phyloP scores from a whole-genome alignment of 2,329 filamentous ascomycete species.

The Claviceps pusilla region DNA sequence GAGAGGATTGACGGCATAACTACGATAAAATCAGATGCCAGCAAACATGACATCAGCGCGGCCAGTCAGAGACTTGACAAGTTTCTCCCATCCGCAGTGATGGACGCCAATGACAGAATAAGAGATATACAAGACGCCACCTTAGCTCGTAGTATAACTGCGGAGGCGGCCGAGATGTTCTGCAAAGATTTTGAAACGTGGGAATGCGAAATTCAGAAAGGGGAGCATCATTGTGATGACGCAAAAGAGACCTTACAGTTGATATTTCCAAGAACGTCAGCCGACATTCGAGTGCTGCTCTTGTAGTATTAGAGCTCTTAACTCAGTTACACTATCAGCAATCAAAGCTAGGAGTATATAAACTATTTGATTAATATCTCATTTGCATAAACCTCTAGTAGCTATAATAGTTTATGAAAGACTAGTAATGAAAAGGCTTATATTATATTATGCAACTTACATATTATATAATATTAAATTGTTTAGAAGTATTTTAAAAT shows the following conservation, averaged over 20 bases:
- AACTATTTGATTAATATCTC: too few species aligned
- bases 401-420: too few species aligned
- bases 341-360: too few species aligned
- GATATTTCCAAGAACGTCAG: slow-evolving; percentile 43
- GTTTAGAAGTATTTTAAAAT: too few species aligned
- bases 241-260: slow-evolving; percentile 15
- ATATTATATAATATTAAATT: too few species aligned
- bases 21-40: slow-evolving; percentile 27
- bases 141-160: slow-evolving; percentile 61
- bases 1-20: slow-evolving; percentile 27
- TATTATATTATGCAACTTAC: too few species aligned
- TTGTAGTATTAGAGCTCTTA: slow-evolving; percentile 10
- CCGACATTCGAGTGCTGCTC: slow-evolving; percentile 44
- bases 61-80: slow-evolving; percentile 70
- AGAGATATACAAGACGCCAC: slow-evolving; percentile 56
- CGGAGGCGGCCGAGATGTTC: slow-evolving; percentile 70
- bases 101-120: slow-evolving; percentile 77
- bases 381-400: too few species aligned
- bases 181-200: slow-evolving; percentile 64
- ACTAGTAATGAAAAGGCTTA: too few species aligned
- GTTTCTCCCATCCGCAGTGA: slow-evolving; percentile 81
- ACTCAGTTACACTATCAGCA: too few species aligned
- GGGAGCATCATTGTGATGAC: slow-evolving; percentile 19
- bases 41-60: slow-evolving; percentile 37
- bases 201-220: slow-evolving; percentile 33